Evolutionary conservation across 768 basidiomycete species (phyloP).

Genomic region (Steccherinum ochraceum): DNA sequence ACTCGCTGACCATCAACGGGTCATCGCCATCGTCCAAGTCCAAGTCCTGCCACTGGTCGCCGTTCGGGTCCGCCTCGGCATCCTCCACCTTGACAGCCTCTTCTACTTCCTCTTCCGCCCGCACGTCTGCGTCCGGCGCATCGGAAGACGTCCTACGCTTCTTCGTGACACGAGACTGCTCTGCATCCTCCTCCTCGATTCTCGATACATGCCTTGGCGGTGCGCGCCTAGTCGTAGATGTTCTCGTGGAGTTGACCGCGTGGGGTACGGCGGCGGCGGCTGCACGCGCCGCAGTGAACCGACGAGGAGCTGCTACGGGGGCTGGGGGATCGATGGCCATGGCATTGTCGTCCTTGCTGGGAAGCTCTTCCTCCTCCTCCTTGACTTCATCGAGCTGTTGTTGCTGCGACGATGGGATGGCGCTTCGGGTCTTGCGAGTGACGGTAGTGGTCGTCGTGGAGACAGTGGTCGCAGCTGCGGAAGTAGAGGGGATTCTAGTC

Average conservation of each 20-base stretch:
- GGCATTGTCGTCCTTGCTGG: conserved; percentile 44
- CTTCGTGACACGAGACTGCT: conserved; percentile 58
- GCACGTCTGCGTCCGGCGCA: conserved; percentile 38
- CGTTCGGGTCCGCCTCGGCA: conserved; percentile 61
- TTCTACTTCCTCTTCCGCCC: conserved; percentile 32
- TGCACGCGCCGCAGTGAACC: conserved; percentile 19
- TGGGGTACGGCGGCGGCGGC: conserved; percentile 6
- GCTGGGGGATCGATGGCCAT: conserved; percentile 33
- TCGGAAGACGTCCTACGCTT: conserved; percentile 72
- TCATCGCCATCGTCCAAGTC: conserved; percentile 90
- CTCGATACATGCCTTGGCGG: conserved; percentile 13
- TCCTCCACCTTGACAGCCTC: conserved; percentile 25
- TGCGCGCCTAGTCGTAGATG: conserved; percentile 11
- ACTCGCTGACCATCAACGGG: conserved; percentile 96
- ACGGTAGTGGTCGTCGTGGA: conserved; percentile 13
- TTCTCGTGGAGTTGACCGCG: conserved; percentile 11
- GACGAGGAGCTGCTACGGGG: conserved; percentile 22
- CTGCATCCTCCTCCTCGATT: conserved; percentile 45
- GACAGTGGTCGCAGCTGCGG: conserved; percentile 14
- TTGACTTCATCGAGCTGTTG: conserved; percentile 10
- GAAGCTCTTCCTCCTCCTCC: conserved; percentile 22
- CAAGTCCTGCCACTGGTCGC: conserved; percentile 79
- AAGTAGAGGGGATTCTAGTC: conserved; percentile 28
- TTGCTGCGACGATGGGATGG: conserved; percentile 21
- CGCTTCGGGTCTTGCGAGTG: conserved; percentile 22